Conservation (phyloP, 495 filamentous ascomycete genomes). For the Hypoxylon fuscum region DNA sequence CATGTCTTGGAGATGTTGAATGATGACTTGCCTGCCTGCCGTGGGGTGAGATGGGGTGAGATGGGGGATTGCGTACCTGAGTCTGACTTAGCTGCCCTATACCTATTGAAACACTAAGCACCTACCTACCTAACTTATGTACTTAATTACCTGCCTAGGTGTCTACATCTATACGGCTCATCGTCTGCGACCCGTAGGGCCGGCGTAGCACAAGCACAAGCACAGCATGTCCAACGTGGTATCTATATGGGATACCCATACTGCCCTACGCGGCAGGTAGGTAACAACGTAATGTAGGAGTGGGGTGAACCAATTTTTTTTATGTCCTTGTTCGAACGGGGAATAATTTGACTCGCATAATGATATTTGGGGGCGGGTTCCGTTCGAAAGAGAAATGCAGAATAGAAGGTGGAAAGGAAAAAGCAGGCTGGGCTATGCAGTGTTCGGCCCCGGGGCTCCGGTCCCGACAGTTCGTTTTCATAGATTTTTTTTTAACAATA, state of each 20-base stretch:
- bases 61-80: constrained; percentile 24
- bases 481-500: neutral
- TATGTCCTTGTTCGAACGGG: neutral
- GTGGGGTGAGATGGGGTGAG: constrained; percentile 2
- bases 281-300: neutral
- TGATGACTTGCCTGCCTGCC: neutral
- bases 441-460: constrained; percentile 23
- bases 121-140: neutral
- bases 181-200: constrained; percentile 7
- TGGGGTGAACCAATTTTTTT: neutral
- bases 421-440: constrained; percentile 7
- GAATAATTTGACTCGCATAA: constrained; percentile 7
- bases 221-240: constrained; percentile 5
- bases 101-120: too few relatives aligned
- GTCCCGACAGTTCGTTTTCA: constrained; percentile 10
- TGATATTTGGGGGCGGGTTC: neutral
- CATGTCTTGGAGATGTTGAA: neutral
- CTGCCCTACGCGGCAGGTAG: neutral
- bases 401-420: neutral
- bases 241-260: too few relatives aligned
- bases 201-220: constrained; percentile 9
- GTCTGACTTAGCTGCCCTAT: neutral
- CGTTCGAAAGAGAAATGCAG: neutral
- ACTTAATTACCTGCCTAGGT: neutral
- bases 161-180: neutral